These are phyloP conservation scores for Rhodotorula mucilaginosa DNA, from an alignment of 1,284 basidiomycete species.

Conservation along the genomic window DNA sequence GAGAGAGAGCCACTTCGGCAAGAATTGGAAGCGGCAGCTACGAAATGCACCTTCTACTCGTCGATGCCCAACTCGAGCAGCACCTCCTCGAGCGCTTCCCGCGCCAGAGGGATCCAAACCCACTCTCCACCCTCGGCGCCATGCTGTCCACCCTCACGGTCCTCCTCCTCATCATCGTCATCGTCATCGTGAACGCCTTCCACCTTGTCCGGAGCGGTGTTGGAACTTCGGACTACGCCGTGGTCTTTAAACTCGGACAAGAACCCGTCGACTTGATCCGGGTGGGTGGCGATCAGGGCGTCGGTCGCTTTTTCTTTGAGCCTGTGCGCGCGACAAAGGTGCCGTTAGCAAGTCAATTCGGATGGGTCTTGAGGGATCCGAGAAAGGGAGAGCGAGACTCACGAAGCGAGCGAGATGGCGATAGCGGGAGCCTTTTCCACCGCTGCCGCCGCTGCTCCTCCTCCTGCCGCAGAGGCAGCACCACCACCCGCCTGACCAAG, in stretches of 20 bases:
- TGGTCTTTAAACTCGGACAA: slow-evolving; percentile 88
- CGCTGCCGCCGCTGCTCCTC: neutral
- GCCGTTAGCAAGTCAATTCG: neutral
- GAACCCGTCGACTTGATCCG: slow-evolving; percentile 73
- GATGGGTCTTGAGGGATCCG: slow-evolving; percentile 57
- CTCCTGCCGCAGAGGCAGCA: neutral
- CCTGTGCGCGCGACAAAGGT: neutral
- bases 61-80: slow-evolving; percentile 52
- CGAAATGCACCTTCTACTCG: neutral
- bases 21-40: neutral
- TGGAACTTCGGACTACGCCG: slow-evolving; percentile 64
- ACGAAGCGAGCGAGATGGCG: slow-evolving; percentile 32
- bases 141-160: slow-evolving; percentile 34
- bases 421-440: slow-evolving; percentile 24
- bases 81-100: slow-evolving; percentile 56
- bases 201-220: slow-evolving; percentile 38
- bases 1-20: neutral
- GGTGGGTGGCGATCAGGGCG: slow-evolving; percentile 80
- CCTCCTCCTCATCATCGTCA: slow-evolving; percentile 46
- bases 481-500: neutral
- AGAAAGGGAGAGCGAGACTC: neutral
- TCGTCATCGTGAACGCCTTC: slow-evolving; percentile 48
- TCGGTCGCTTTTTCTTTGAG: slow-evolving; percentile 59
- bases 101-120: slow-evolving; percentile 78
- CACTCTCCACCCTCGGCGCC: slow-evolving; percentile 41